Evolutionary conservation across 2,329 filamentous ascomycete species (phyloP), one percentile per base, ranked within the genome.

Genomic region (Piedraia hortae): DNA sequence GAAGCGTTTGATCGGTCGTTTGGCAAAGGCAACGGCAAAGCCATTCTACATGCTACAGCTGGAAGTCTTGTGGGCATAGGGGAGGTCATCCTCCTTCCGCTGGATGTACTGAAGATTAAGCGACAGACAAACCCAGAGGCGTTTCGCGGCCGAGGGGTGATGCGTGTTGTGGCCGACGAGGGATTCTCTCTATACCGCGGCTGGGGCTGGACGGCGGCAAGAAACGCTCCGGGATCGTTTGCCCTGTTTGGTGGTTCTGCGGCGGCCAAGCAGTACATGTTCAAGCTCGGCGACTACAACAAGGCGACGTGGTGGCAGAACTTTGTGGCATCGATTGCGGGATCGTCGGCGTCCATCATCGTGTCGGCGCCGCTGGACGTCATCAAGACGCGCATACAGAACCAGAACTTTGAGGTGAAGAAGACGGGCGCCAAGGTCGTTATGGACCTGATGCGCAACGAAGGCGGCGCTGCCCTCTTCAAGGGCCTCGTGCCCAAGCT

Each of bases 101-200:
- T 97, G 28, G 85, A 97, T 38, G 82, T 97, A 17, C 62, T 97
- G 31, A 97, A 97, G 63, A 97, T 97, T 56, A 97, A 97, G 63
- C 69, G 85, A 39, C 85, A 97, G 56, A 97, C 85, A 34, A 97
- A 97, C 58, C 85, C 85, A 18, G 85, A 93, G 43, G 80, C 85
- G 16, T 97, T 97, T 66, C 66, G 78, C 34, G 82, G 82, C 36
- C 73, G 85, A 39, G 85, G 85, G 30, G 59, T 97, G 28, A 53
- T 93, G 43, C 70, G 61, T 50, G 93, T 97, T 33, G 61, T 97
- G 29, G 61, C 63, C 27, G 85, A 97, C 42, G 85, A 97, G 49
- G 85, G 85, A 16, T 88, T 93, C 40, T 78, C 78, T 22, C 54
- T 97, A 22, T 97, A 97, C 56, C 66, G 85, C 43, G 85, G 85